Conservation (phyloP, 768 basidiomycete species). For the Mycena kentingensis region DNA sequence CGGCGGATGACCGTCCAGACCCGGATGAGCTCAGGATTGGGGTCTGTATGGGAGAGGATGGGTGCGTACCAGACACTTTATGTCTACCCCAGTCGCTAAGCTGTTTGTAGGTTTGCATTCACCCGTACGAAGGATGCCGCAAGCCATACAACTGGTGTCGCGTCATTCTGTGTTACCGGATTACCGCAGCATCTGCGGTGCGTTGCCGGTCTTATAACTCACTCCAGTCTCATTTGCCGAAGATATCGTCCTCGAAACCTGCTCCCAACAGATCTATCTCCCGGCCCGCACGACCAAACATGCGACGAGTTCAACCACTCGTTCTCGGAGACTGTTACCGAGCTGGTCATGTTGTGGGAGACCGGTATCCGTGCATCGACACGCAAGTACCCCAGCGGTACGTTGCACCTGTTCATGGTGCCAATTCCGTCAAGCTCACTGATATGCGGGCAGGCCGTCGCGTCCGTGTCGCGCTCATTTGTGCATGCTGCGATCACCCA, state of each 20-base stretch:
- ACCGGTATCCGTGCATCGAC: background rate
- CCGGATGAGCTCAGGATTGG: conserved; percentile 3
- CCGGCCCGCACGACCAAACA: conserved; percentile 2
- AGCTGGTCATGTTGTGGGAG: background rate
- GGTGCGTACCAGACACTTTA: background rate
- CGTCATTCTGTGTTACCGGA: conserved; percentile 2
- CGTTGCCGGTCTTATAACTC: background rate
- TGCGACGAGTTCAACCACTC: background rate
- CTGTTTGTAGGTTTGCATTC: conserved; percentile 1
- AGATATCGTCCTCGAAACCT: conserved; percentile 8
- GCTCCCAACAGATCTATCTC: background rate
- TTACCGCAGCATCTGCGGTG: background rate
- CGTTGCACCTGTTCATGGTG: background rate
- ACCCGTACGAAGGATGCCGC: background rate
- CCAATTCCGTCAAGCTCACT: no score
- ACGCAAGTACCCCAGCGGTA: conserved; percentile 5
- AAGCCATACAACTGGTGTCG: background rate
- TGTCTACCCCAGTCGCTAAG: background rate
- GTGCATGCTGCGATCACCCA: conserved; percentile 2
- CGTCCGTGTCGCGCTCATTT: no score
- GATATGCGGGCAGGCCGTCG: no score
- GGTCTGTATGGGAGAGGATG: conserved; percentile 1
- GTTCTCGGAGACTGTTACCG: background rate
- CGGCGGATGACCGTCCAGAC: background rate
- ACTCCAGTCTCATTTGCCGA: background rate